These are phyloP conservation scores for Tetrahymena borealis DNA, from an alignment of 73 alveolate species.

Conservation along the genomic window DNA sequence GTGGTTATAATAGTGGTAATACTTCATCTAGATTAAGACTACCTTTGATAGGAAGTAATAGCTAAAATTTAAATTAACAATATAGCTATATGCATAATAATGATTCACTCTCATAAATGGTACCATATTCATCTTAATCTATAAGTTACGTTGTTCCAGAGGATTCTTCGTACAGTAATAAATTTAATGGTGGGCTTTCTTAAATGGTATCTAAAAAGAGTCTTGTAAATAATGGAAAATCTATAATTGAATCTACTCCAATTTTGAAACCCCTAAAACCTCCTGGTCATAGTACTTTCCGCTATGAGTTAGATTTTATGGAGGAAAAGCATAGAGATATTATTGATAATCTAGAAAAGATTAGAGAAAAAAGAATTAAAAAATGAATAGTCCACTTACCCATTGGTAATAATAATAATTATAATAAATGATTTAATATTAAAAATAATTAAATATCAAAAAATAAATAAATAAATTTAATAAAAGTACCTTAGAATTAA, in stretches of 20 bases:
- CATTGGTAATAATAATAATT: too few relatives aligned
- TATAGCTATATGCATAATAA: background rate
- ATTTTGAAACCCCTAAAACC: background rate
- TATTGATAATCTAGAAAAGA: background rate
- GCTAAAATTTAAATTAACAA: background rate
- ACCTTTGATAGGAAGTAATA: background rate
- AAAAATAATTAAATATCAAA: too few relatives aligned
- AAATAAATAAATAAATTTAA: too few relatives aligned
- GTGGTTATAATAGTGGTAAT: background rate
- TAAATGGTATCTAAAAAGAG: background rate
- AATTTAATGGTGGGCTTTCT: background rate
- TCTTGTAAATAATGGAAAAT: background rate
- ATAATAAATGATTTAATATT: too few relatives aligned
- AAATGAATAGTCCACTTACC: background rate
- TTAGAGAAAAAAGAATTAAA: background rate
- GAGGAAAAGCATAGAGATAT: background rate
- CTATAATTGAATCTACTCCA: background rate
- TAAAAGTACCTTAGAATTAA: too few relatives aligned
- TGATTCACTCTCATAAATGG: background rate
- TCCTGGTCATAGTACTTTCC: background rate
- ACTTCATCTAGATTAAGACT: background rate
- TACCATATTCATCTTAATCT: background rate
- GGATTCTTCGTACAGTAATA: background rate
- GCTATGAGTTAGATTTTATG: background rate
- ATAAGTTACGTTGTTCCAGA: background rate